Base-by-base conservation (phyloP, 192 early-diverging fungal genomes). In the Backusella westeae region DNA sequence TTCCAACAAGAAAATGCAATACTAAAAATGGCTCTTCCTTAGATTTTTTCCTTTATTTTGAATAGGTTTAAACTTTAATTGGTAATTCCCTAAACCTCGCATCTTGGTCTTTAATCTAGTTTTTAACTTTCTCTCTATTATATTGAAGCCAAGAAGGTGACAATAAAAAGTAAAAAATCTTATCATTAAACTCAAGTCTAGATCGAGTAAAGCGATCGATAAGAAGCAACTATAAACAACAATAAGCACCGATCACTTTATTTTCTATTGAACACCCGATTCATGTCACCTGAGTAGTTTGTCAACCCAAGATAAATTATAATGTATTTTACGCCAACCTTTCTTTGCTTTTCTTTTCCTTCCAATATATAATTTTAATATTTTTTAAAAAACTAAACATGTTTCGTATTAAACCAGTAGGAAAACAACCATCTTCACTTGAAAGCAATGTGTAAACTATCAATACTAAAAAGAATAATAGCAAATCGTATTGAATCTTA, bases 361-460 rank as follows among this genome's bases (percentile, higher is more conserved):
- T 49, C n/a, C 17, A 49, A 49, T 49, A 49, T n/a, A 6, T n/a
- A 19, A 14, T 17, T 42, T 42, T 42, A 42, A 15, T 12, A 12
- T 14, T 14, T 14, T 17, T 44, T 17, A 15, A 17, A 44, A 44
- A 14, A 44, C 7, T 49, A 59, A 29, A 19, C 7, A 63, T 63
- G 56, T 63, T 29, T 29, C 56, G 23, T 2, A 26, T 9, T 1
- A 63, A 63, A 63, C 10, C 56, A 63, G 8, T 63, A 63, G 23
- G 26, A 63, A 63, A 3, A 23, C 23, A 63, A 5, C 56, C 56
- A 23, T 63, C 56, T 3, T 63, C 56, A 3, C 10, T 63, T 63
- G 56, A 63, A 63, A 63, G 56, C 56, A 9, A 63, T 63, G 56
- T 63, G 56, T 63, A 63, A 63, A 63, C 10, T 29, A 63, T 23